Evolutionary conservation across 495 filamentous ascomycete species (phyloP), one percentile per base, ranked within the genome.

Genomic region (Penicillium bialowiezense): DNA sequence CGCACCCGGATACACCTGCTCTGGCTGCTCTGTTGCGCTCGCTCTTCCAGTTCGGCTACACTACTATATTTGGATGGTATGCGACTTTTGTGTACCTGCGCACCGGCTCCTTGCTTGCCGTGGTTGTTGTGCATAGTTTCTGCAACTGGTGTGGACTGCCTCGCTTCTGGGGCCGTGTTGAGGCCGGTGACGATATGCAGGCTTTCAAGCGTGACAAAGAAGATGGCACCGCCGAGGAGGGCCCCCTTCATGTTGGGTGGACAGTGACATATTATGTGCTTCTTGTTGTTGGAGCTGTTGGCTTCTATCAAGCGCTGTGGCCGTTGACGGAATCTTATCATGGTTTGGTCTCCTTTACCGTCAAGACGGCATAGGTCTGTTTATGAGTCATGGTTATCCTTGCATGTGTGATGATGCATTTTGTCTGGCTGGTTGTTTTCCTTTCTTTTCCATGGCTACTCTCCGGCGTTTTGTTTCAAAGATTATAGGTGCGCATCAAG

Each of bases 111-210:
- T 58, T 96, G 29, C 70, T 79, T 36, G 84, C 87, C 7, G 82
- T 84, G 10, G 84, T 91, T 34, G 56, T 85, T 9, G 84, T 84
- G 8, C 93, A 98, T 61, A 79, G 81, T 8, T 96, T 97, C 69
- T 97, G 93, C 69, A 98, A 98, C 60, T 89, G 81, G 78, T 83
- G 87, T 76, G 92, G 93, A 2, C 60, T 97, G 50, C 93, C 95
- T n/a, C 75, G 87, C 9, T 60, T 97, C 15, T 95, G 88, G 87
- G 90, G 91, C 0, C 74, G 82, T 3, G 82, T 95, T 1, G 77
- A 84, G 54, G 65, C 67, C 1, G 70, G 44, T 35, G 53, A 64
- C 28, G 55, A 69, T 6, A 64, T 57, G 7, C 63, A 63, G 38
- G 63, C 59, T 18, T 28, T 63, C 32, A 58, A 39, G 0, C 66